Percentiles rank a stretch among this genome's conserved stretches.
Conservation (phyloP, 2,329 filamentous ascomycete species). For the Fusarium circinatum region DNA sequence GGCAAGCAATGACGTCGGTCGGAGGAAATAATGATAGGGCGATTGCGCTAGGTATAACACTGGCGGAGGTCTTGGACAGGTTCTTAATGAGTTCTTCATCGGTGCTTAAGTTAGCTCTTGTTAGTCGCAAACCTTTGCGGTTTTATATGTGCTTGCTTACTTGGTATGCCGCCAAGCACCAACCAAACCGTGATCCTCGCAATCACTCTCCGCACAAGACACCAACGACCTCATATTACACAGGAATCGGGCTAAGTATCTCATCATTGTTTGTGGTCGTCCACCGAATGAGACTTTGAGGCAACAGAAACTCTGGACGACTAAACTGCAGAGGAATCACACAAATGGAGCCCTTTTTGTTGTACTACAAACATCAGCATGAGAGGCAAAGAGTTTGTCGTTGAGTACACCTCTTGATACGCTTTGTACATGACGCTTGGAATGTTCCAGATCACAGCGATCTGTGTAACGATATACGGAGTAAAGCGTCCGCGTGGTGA, state of each 20-base stretch:
- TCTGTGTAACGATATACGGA: background rate
- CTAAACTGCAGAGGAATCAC: background rate
- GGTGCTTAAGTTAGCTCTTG: background rate
- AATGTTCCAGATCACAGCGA: background rate
- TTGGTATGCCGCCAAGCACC: background rate
- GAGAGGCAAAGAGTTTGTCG: rapidly evolving
- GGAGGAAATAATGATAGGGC: background rate
- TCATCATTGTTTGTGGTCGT: background rate
- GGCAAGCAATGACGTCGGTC: background rate
- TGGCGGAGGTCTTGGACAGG: background rate
- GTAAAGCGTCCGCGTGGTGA: background rate
- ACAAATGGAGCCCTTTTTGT: background rate
- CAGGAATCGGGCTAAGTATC: background rate
- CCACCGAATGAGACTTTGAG: background rate
- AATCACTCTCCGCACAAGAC: background rate
- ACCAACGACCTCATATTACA: background rate
- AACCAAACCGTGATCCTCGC: background rate
- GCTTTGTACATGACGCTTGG: rapidly evolving
- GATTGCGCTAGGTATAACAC: background rate
- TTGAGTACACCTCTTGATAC: rapidly evolving
- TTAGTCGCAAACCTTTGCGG: background rate
- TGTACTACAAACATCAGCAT: background rate
- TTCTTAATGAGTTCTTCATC: background rate
- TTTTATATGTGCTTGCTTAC: rapidly evolving
- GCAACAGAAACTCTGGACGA: background rate